Base-by-base conservation (phyloP, 352 stramenopile genomes). In the Globisporangium carolinianum region DNA sequence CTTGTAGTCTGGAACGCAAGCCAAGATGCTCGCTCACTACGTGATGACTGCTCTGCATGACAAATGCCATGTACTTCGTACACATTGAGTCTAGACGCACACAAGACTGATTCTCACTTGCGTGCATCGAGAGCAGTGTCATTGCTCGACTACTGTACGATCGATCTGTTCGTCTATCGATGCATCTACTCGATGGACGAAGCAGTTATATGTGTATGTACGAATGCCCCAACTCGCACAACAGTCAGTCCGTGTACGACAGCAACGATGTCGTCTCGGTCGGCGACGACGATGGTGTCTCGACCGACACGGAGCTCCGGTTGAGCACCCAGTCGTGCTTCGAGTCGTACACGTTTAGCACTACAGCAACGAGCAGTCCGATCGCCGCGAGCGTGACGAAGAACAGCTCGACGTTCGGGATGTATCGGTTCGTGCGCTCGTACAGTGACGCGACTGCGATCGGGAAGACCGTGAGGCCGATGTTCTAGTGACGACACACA, bases 331-430 rank as follows among this genome's bases (percentile, higher is more conserved):
- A 65, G 15, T 53, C 43, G 17, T 65, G 48, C 47, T 55, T 60
- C 57, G 50, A 63, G 51, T 63, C 57, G 41, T 51, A 62, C 38
- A 99, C 96, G 71, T 99, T 99, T 77, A 99, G 97, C 15, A 97
- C 49, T 0, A 85, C 47, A 6, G 70, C 76, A 24, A 78, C 58
- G 12, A 80, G 6, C 6, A 72, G 57, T 6, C 76, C 76, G 14
- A 73, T 14, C 17, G 55, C 17, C 8, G 66, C 79, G 12, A 73
- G 79, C 9, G 35, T 51, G 0, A 75, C 51, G 57, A 91, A 90
- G 51, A 90, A 75, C 32, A 81, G 50, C 53, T 86, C 77, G 5
- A 88, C 77, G 55, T 59, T 66, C 47, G 75, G 73, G 51, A 86
- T 67, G 59, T 85, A 85, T 43, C 47, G 35, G 42, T 67, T 45